phyloP scores from a whole-genome alignment of 257 asterid species.

The Misopates orontium region DNA sequence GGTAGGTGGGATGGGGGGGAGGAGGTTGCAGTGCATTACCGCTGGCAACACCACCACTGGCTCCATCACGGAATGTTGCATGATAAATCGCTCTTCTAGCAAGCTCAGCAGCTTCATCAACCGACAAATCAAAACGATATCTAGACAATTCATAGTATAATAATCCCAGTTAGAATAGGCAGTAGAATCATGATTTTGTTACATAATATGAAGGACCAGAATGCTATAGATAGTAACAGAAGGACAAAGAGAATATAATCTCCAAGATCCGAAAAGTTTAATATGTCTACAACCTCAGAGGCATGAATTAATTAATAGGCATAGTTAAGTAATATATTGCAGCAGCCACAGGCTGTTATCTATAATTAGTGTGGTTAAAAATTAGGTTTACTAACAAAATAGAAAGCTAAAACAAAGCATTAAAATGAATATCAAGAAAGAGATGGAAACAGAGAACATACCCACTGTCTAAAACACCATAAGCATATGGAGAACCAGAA shows the following conservation, averaged over 20 bases:
- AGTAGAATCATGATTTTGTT: neutral
- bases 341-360: too few relatives aligned
- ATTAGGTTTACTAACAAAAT: neutral
- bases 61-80: conserved; percentile 92
- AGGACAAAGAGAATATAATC: too few relatives aligned
- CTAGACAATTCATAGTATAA: conserved; percentile 33
- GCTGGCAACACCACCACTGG: conserved; percentile 50
- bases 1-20: too few relatives aligned
- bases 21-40: too few relatives aligned
- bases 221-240: too few relatives aligned
- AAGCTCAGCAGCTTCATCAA: conserved; percentile 84
- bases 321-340: too few relatives aligned
- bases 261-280: too few relatives aligned
- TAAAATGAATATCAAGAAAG: neutral
- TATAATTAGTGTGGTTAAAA: neutral
- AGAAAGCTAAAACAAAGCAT: neutral
- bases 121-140: conserved; percentile 65
- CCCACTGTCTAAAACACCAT: conserved; percentile 94
- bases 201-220: too few relatives aligned
- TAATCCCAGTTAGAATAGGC: conserved; percentile 19
- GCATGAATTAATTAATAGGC: too few relatives aligned
- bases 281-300: too few relatives aligned
- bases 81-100: conserved; percentile 84
- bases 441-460: conserved; percentile 33
- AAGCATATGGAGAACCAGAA: too few relatives aligned